Evolutionary conservation across 1,284 basidiomycete genomes (phyloP).

Genomic region (Kwoniella shivajii): DNA sequence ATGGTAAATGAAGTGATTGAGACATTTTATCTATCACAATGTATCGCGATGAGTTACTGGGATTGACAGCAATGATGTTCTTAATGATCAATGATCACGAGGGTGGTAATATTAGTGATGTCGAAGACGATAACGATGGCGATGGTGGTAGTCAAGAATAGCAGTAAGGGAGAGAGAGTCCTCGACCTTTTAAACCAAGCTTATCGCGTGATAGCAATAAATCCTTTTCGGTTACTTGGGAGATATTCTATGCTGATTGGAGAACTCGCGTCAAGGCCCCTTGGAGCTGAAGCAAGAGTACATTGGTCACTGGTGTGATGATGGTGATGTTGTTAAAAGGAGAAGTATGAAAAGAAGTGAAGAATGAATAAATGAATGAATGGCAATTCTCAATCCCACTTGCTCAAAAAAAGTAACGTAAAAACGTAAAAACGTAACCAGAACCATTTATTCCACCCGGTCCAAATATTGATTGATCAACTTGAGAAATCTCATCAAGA

Average conservation of each 20-base stretch:
- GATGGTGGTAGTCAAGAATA: no score
- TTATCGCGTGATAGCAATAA: background rate
- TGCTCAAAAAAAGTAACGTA: background rate
- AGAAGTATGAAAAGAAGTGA: background rate
- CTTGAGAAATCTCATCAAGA: background rate
- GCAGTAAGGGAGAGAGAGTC: no score
- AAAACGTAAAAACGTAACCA: background rate
- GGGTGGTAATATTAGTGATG: no score
- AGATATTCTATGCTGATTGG: background rate
- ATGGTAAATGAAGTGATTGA: conserved; percentile 1
- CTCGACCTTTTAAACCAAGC: no score
- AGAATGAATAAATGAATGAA: background rate
- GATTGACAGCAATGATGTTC: background rate
- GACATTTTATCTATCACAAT: conserved; percentile 6
- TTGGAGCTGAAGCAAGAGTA: background rate
- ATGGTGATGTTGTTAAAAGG: background rate
- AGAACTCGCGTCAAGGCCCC: background rate
- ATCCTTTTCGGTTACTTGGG: no score
- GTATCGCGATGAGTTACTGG: no score
- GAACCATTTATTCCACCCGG: background rate
- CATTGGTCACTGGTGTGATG: background rate
- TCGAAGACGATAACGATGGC: no score
- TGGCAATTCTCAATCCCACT: background rate
- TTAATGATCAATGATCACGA: no score
- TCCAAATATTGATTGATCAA: background rate